Evolutionary conservation across 371 early-diverging fungal species (phyloP).

Genomic region (Rhizomucor pusillus): DNA sequence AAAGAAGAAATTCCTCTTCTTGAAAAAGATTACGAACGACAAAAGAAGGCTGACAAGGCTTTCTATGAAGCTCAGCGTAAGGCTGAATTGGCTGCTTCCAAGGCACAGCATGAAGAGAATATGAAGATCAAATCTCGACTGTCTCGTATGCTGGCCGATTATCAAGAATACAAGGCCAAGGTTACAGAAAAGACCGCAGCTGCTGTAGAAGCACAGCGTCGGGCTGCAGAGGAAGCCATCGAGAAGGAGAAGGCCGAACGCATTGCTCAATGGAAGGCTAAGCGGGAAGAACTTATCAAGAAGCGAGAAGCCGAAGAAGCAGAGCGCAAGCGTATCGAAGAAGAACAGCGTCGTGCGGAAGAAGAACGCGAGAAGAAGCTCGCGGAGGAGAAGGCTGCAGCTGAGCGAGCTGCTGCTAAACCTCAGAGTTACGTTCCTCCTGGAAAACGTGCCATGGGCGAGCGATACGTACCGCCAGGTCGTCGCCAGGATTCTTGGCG

Average conservation of each 20-base stretch:
- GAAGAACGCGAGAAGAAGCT: constrained; percentile 76
- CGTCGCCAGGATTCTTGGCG: no score
- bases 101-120: constrained; percentile 68
- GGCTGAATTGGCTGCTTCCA: constrained; percentile 64
- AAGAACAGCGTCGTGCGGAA: constrained; percentile 73
- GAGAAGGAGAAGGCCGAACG: constrained; percentile 73
- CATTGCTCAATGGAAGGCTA: constrained; percentile 52
- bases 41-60: constrained; percentile 81
- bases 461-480: no score
- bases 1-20: constrained; percentile 91
- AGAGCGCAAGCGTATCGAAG: constrained; percentile 31
- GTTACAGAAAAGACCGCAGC: constrained; percentile 56
- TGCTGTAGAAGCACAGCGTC: constrained; percentile 51
- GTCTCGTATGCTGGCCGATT: constrained; percentile 78
- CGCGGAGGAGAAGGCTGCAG: constrained; percentile 75
- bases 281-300: constrained; percentile 38
- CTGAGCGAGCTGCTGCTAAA: no score
- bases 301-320: constrained; percentile 45
- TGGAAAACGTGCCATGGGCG: no score
- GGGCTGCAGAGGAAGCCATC: constrained; percentile 54
- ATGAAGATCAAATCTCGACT: constrained; percentile 77
- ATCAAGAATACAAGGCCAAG: constrained; percentile 57
- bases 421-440: no score
- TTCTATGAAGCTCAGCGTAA: constrained; percentile 75
- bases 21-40: constrained; percentile 87